These are phyloP conservation scores for Lactifluus pinguis DNA, from an alignment of 768 basidiomycete genomes.

Conservation along the genomic window DNA sequence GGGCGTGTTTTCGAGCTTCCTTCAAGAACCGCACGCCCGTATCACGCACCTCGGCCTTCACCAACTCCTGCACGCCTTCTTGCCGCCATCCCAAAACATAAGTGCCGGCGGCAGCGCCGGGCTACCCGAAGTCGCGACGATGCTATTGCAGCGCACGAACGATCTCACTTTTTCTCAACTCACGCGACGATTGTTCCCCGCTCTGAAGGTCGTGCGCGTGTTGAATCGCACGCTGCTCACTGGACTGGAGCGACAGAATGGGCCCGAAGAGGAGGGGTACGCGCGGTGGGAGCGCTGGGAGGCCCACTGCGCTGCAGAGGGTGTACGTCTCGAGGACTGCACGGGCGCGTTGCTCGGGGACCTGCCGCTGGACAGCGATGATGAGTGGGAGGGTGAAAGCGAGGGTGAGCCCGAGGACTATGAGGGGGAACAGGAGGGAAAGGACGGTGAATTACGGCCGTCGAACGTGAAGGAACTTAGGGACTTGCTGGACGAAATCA, in stretches of 20 bases:
- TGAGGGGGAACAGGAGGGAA: slow-evolving; percentile 22
- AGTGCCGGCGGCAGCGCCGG: slow-evolving; percentile 31
- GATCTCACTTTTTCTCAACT: slow-evolving; percentile 57
- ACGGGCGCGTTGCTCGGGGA: slow-evolving; percentile 56
- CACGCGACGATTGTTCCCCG: slow-evolving; percentile 49
- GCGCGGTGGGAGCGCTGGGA: slow-evolving; percentile 68
- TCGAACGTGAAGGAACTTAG: slow-evolving; percentile 18
- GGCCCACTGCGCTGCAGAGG: slow-evolving; percentile 38
- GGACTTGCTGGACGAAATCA: slow-evolving; percentile 17
- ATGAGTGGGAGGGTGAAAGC: slow-evolving; percentile 24
- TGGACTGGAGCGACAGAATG: slow-evolving; percentile 46
- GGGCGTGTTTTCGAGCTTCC: slow-evolving; percentile 10
- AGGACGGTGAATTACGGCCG: slow-evolving; percentile 19
- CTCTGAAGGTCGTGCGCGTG: slow-evolving; percentile 48
- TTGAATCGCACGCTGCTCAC: slow-evolving; percentile 46
- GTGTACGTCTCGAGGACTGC: slow-evolving; percentile 65
- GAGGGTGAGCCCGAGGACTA: slow-evolving; percentile 24
- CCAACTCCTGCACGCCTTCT: slow-evolving; percentile 60
- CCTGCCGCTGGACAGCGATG: slow-evolving; percentile 25
- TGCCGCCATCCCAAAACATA: slow-evolving; percentile 39
- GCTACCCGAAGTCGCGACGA: slow-evolving; percentile 31
- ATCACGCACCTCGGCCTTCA: slow-evolving; percentile 60
- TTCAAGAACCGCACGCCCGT: slow-evolving; percentile 44
- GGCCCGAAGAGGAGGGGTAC: slow-evolving; percentile 34
- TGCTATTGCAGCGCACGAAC: slow-evolving; percentile 41